Conservation (phyloP, 75 land plant genomes). For the Chamaecyparis obtusa region DNA sequence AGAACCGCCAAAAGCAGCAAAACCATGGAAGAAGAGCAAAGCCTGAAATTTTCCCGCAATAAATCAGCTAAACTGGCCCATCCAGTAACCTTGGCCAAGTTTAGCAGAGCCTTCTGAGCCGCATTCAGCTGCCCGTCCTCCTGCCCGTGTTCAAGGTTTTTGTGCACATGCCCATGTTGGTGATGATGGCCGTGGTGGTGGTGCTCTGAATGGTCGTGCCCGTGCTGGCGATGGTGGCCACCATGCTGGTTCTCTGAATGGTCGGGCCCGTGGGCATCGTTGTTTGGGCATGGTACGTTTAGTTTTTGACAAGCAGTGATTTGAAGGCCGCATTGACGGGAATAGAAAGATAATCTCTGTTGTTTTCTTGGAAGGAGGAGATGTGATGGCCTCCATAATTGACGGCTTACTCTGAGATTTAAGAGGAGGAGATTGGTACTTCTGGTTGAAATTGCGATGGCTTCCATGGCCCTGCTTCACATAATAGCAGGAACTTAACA, state of each 20-base stretch:
- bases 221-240: conserved; percentile 31
- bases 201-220: conserved; percentile 15
- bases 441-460: background rate
- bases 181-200: conserved; percentile 30
- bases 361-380: background rate
- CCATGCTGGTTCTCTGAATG: conserved; percentile 21
- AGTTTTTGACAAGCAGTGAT: background rate
- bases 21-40: conserved; percentile 72
- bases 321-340: background rate
- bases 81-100: conserved; percentile 52
- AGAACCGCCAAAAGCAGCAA: conserved; percentile 70
- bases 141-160: background rate
- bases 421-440: background rate
- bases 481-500: background rate
- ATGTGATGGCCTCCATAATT: background rate
- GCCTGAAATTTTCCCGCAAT: conserved; percentile 69
- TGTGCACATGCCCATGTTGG: conserved; percentile 13
- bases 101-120: conserved; percentile 46
- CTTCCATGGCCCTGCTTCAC: background rate
- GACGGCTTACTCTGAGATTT: background rate
- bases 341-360: background rate
- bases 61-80: conserved; percentile 71
- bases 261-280: conserved; percentile 8
- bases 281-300: background rate
- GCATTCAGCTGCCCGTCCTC: conserved; percentile 21